Evolutionary conservation across 768 basidiomycete genomes (phyloP).

Genomic region (Rhizopogon vulgaris): DNA sequence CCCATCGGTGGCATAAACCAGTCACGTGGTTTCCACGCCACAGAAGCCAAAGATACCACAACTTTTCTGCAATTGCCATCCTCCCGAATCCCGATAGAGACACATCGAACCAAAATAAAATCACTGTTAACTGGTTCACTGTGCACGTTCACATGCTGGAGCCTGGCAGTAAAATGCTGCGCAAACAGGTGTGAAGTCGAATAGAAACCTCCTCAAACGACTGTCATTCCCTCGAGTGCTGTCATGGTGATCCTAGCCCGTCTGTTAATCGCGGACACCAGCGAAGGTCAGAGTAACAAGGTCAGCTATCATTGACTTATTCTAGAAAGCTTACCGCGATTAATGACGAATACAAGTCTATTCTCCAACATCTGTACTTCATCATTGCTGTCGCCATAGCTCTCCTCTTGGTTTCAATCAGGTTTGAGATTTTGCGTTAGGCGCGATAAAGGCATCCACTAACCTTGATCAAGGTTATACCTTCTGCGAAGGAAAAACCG

Average conservation of each 20-base stretch:
- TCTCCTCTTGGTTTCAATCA: constrained; percentile 12
- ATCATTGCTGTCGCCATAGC: constrained; percentile 10
- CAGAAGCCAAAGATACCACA: too few relatives aligned
- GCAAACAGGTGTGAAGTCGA: constrained; percentile 1
- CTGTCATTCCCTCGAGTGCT: background rate
- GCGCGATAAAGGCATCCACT: background rate
- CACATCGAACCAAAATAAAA: constrained; percentile 2
- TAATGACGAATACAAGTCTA: constrained; percentile 8
- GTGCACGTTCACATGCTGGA: background rate
- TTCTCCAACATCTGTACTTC: constrained; percentile 19
- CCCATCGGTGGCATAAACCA: background rate
- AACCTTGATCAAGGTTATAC: constrained; percentile 9
- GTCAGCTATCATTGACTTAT: constrained; percentile 7
- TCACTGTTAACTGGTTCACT: too few relatives aligned
- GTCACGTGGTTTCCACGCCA: background rate
- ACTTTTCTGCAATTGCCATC: too few relatives aligned
- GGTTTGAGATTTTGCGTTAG: constrained; percentile 8
- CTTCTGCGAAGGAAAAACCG: constrained; percentile 19
- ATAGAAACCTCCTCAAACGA: constrained; percentile 3
- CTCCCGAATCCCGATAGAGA: too few relatives aligned
- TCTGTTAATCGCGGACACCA: background rate
- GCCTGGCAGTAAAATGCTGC: background rate
- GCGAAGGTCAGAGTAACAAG: constrained; percentile 1
- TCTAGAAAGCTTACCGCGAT: background rate
- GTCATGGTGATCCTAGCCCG: background rate